Conservation (phyloP, 495 filamentous ascomycete species). For the Sporormia fimetaria region DNA sequence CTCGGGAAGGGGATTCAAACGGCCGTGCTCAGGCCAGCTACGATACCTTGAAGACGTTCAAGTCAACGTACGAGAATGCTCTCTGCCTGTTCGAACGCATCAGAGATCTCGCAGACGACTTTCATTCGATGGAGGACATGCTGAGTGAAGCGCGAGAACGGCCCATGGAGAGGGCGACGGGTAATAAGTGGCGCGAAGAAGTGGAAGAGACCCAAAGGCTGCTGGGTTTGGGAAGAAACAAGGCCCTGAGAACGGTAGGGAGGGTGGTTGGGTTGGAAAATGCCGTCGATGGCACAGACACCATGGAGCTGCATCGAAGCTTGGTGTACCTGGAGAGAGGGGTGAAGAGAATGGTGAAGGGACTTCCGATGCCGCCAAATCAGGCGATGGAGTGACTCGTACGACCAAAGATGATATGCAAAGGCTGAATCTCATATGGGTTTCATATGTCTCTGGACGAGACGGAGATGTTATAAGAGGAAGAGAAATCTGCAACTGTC, state of each 20-base stretch:
- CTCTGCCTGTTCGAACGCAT: no score
- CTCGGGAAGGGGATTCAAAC: no score
- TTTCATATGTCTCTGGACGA: no score
- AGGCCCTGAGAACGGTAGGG: conserved; percentile 12
- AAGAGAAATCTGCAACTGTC: no score
- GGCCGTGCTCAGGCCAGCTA: no score
- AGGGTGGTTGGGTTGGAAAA: conserved; percentile 12
- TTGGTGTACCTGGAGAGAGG: conserved; percentile 32
- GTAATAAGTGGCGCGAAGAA: conserved; percentile 5
- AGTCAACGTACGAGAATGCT: no score
- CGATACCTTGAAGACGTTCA: no score
- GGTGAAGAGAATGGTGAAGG: conserved; percentile 29
- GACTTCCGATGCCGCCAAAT: conserved; percentile 17
- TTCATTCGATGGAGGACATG: background rate
- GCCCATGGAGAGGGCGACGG: conserved; percentile 2
- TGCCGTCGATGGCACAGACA: background rate
- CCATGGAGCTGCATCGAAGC: conserved; percentile 8
- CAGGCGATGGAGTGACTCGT: background rate
- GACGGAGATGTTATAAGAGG: no score
- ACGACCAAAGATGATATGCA: background rate
- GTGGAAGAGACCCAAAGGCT: conserved; percentile 8
- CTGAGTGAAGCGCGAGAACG: background rate
- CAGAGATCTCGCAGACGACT: no score
- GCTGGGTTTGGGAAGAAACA: conserved; percentile 11
- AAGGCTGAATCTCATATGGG: background rate